Evolutionary conservation across 2,329 filamentous ascomycete species (phyloP).

Genomic region (Fusarium sp.): DNA sequence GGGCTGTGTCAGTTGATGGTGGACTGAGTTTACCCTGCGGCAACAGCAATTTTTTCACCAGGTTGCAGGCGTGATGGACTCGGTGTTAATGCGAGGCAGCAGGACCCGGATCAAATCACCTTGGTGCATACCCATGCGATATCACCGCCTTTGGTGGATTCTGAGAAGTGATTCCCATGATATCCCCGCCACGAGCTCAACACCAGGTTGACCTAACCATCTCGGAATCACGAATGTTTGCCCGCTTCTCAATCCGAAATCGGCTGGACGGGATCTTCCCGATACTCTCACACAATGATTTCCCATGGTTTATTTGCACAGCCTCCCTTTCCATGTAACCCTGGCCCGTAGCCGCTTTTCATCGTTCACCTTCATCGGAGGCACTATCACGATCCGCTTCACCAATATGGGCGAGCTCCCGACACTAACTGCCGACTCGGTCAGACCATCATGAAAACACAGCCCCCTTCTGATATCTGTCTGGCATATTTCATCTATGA

Average conservation of each 20-base stretch:
- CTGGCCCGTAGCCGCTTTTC: not conserved
- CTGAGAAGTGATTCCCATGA: no score
- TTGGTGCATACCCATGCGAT: no score
- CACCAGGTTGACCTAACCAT: not conserved
- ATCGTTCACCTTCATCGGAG: not conserved
- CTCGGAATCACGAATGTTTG: not conserved
- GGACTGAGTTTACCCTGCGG: no score
- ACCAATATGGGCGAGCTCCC: not conserved
- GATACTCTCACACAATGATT: not conserved
- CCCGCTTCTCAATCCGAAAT: not conserved
- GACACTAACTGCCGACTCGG: not conserved
- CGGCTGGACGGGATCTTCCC: not conserved
- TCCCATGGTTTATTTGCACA: not conserved
- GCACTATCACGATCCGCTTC: not conserved
- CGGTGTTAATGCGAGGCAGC: no score
- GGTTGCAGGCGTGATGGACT: no score
- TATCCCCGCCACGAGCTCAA: not conserved
- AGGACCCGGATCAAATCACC: no score
- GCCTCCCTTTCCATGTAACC: not conserved
- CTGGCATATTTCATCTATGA: not conserved
- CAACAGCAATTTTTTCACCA: no score
- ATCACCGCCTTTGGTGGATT: no score
- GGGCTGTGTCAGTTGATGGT: no score
- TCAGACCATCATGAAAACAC: not conserved
- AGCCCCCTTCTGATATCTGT: not conserved